phyloP scores from a whole-genome alignment of 768 basidiomycete species.

The Mycena floridula region DNA sequence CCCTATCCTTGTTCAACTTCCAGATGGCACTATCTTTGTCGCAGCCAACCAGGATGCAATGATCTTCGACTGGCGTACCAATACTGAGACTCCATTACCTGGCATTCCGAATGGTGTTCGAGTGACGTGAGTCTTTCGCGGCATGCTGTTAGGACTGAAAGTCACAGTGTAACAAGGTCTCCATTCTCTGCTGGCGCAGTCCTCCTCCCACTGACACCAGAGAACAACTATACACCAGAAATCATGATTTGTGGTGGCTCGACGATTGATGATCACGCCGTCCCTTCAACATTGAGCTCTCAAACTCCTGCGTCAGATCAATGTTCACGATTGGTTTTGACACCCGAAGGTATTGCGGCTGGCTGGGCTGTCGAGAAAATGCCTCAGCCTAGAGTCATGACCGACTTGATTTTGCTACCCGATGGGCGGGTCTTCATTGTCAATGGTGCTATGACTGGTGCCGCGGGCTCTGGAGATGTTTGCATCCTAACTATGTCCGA shows the following conservation, averaged over 20 bases:
- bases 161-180: slow-evolving; percentile 43
- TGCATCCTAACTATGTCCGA: slow-evolving; percentile 1
- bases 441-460: slow-evolving; percentile 70
- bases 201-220: slow-evolving; percentile 62
- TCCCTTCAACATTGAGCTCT: slow-evolving; percentile 60
- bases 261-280: slow-evolving; percentile 48
- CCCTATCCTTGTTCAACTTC: slow-evolving; percentile 67
- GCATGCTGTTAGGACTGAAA: not conserved
- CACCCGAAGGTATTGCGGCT: slow-evolving; percentile 50
- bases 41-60: slow-evolving; percentile 76
- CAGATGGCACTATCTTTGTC: slow-evolving; percentile 65
- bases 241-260: slow-evolving; percentile 79
- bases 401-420: slow-evolving; percentile 73
- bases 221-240: slow-evolving; percentile 59
- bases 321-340: slow-evolving; percentile 65
- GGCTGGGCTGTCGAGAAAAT: slow-evolving; percentile 78
- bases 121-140: not conserved
- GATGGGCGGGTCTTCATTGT: slow-evolving; percentile 69
- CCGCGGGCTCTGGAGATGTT: slow-evolving; percentile 77
- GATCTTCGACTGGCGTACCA: slow-evolving; percentile 69
- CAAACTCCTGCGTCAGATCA: slow-evolving; percentile 69
- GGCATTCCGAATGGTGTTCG: slow-evolving; percentile 67
- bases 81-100: slow-evolving; percentile 59
- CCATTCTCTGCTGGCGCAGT: slow-evolving; percentile 74
- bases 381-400: slow-evolving; percentile 71